Base-by-base conservation (phyloP, 2,329 filamentous ascomycete species). In the Fusarium sp. region DNA sequence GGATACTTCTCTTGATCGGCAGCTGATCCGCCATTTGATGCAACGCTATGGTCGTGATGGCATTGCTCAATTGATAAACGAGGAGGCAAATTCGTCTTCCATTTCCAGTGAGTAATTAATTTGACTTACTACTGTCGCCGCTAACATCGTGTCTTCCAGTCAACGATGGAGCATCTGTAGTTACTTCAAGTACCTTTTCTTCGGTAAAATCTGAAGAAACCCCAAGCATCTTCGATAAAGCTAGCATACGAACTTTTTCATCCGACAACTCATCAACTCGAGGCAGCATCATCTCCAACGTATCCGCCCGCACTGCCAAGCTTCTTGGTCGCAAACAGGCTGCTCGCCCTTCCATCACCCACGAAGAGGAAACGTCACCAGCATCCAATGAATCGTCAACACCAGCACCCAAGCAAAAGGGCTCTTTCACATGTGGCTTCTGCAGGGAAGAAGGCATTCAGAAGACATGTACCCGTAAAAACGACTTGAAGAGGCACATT, bases 401-500 rank as follows among this genome's bases (percentile, higher is more conserved):
- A 15, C 68, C 65, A n/a, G 62, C 73, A 29, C 75, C 81, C 7
- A 83, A 83, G 63, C 82, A 82, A 52, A 83, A 82, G 58, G 78
- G 80, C 16, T 79, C 80, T 10, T 79, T 84, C 69, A 81, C 82
- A 62, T 81, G 79, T 64, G 79, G 79, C 15, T 84, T 85, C 60
- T 86, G 84, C 72, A 79, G 79, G 41, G 84, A 85, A 70, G 81
- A 79, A 60, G 78, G 77, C 33, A 83, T 85, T 57, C 72, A 79
- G 57, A 82, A 84, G 72, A 83, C 83, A 8, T 85, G 83, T 67
- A 84, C 83, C 10, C 82, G 84, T 18, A 84, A 85, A 69, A 85
- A 85, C 65, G 85, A 86, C 63, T 77, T 86, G 52, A 86, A 86
- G 73, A 82, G 85, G 18, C 85, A 86, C 59, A 84, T 86, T 38